Evolutionary conservation across 139 green algal species (phyloP).

Genomic region (Chlorella sorokiniana): DNA sequence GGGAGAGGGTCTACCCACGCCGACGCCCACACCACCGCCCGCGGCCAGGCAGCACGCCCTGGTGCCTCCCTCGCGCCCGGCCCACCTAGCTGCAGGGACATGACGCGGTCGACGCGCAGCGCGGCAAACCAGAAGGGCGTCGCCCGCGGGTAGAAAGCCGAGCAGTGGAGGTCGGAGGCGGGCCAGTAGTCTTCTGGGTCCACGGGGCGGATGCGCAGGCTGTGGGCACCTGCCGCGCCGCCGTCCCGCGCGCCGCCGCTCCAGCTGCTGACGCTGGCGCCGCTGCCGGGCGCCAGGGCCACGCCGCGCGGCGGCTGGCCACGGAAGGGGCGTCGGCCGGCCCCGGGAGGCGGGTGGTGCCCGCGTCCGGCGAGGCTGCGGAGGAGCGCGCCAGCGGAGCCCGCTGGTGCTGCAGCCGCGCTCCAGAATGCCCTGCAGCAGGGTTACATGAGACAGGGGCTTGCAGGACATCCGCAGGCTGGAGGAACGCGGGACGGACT

Average conservation of each 20-base stretch:
- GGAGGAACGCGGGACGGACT: no score
- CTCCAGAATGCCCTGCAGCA: not conserved
- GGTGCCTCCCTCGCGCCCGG: not conserved
- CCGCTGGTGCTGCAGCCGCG: not conserved
- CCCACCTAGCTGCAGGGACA: constrained; percentile 33
- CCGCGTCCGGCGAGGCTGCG: no score
- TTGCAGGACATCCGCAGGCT: no score
- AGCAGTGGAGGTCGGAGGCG: constrained; percentile 40
- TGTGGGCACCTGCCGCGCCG: not conserved
- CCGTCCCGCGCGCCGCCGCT: not conserved
- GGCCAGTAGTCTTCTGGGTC: constrained; percentile 40
- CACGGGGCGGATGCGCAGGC: constrained; percentile 10
- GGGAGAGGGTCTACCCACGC: not conserved
- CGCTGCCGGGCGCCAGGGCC: not conserved
- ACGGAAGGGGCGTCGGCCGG: not conserved
- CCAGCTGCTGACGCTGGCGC: not conserved
- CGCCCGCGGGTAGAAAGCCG: constrained; percentile 34
- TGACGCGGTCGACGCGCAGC: constrained; percentile 44
- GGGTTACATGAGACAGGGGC: no score
- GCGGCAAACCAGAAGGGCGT: constrained; percentile 3
- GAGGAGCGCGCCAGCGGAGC: not conserved
- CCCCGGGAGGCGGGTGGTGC: no score
- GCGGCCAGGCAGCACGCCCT: not conserved
- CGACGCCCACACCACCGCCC: not conserved
- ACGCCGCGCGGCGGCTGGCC: constrained; percentile 17